Evolutionary conservation across 176 grass and related monocot species (phyloP), one percentile per base, ranked within the genome.

Genomic region (Poa annua): DNA sequence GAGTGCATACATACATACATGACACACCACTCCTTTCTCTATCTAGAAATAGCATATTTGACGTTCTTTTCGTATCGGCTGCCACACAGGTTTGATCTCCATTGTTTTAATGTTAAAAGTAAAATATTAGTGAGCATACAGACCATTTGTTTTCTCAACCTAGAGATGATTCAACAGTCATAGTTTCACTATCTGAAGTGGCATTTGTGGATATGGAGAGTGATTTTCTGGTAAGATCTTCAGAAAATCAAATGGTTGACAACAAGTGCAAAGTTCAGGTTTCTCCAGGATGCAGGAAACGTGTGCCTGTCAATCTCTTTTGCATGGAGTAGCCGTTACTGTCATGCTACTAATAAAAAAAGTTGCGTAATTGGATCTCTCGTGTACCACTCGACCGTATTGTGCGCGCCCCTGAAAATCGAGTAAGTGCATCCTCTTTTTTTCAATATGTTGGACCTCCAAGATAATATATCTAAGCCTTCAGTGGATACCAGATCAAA

Each of bases 401-500:
- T 77, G 26, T 67, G 66, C 19, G 84, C 8, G 49, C 73, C 78
- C 65, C 54, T 78, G 65, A 74, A 86, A 78, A 78, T 36, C 52
- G 78, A 65, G 67, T 38, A 78, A 55, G 79, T 86, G 79, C 83
- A 89, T 71, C 48, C 26, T 88, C 82, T 78, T 38, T 87, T 85
- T 41, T 20, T 49, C 26, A 9, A 59, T 81, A 81, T 17, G 71
- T 85, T 82, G 82, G 81, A 82, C 78, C 86, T 44, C 42, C 42
- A 44, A 44, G 56, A 88, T 79, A 88, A 83, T 82, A 63, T 74
- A 79, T 82, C 29, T 68, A 48, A 13, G 13, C 14, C 76, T 78
- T 86, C 42, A 86, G 87, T 92, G 87, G 84, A 84, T 26, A 59
- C 87, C 87, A 92, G 54, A 88, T 86, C 90, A 92, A 86, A 92